A percentile compares a stretch with the other conserved stretches of the same genome.
Conservation (phyloP, 2,329 filamentous ascomycete genomes). For the Hypoxylon sp. region DNA sequence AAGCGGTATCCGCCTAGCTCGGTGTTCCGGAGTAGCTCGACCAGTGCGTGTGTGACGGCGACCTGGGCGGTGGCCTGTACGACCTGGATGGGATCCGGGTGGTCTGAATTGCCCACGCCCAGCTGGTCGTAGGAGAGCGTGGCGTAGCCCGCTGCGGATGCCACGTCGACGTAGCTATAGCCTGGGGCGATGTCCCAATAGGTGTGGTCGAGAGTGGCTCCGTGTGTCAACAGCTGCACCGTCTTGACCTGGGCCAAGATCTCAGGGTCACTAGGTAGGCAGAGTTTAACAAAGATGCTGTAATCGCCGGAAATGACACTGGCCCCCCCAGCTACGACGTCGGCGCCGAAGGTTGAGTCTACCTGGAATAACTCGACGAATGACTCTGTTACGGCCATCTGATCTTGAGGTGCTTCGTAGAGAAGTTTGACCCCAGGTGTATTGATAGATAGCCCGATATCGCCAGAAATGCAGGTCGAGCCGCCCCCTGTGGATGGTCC, state of each 20-base stretch:
- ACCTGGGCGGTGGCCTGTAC: conserved; percentile 54
- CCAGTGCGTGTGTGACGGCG: conserved; percentile 52
- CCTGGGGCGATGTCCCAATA: conserved; percentile 55
- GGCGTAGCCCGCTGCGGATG: conserved; percentile 53
- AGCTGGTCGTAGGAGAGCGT: conserved; percentile 58
- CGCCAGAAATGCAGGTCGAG: conserved; percentile 39
- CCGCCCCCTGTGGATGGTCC: conserved; percentile 36
- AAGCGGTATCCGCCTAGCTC: conserved; percentile 44
- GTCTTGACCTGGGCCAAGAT: conserved; percentile 35
- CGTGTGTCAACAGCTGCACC: conserved; percentile 56
- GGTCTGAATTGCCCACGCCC: conserved; percentile 53
- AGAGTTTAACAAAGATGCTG: conserved; percentile 42
- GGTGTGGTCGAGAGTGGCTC: conserved; percentile 53
- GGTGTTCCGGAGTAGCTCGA: conserved; percentile 44
- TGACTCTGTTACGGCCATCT: conserved; percentile 37
- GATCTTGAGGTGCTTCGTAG: conserved; percentile 38
- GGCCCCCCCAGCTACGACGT: conserved; percentile 23
- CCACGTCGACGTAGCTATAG: conserved; percentile 57
- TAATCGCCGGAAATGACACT: conserved; percentile 41
- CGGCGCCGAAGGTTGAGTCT: conserved; percentile 36
- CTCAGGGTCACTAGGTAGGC: conserved; percentile 32
- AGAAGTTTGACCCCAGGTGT: conserved; percentile 36
- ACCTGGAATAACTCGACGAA: conserved; percentile 40
- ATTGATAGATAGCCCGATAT: conserved; percentile 36
- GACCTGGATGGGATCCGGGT: conserved; percentile 53